Base-by-base conservation (phyloP, 176 grass and related monocot species). In the Guadua angustifolia region DNA sequence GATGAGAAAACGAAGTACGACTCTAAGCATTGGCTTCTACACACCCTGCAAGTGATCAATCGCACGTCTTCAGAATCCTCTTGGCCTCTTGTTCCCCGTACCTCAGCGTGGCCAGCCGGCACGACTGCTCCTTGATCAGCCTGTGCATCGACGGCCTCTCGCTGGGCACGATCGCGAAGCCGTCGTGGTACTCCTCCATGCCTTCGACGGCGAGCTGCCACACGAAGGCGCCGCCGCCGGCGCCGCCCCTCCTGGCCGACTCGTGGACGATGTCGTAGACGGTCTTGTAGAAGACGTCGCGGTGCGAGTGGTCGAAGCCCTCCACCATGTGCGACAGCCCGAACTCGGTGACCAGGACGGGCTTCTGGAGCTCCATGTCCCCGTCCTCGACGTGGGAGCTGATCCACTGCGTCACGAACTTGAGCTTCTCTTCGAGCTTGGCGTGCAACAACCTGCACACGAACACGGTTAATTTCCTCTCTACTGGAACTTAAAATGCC, bases 321-420 rank as follows among this genome's bases (percentile, higher is more conserved):
- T 88, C 16, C 6, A 46, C 78, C 69, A 45, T 36, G 59, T 76
- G 83, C 60, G 96, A 99, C 10, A 99, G 83, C 26, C 96, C 93
- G 84, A 99, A 99, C 86, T 99, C 96, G 17, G 93, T 88, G 75
- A 93, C 82, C 73, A 95, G 73, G 18, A 99, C 88, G 5, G 96
- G 96, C 79, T 99, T 99, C 29, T 72, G 49, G 22, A 99, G 86
- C 79, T 87, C 92, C 75, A 4, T 75, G 72, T 99, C 96, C 1
- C 91, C 96, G 74, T 99, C 96, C 77, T 94, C 93, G 15, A 94
- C 78, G 77, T 99, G 96, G 69, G 96, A 92, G 64, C 38, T 62
- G 36, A 94, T 82, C 93, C 96, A 99, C 87, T 40, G 78, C 0
- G 21, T 83, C 74, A 95, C 87, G 74, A 93, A 99, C 45, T 70